These are phyloP conservation scores for Apiotrichum domesticum DNA, from an alignment of 1,284 basidiomycete genomes.

Conservation along the genomic window DNA sequence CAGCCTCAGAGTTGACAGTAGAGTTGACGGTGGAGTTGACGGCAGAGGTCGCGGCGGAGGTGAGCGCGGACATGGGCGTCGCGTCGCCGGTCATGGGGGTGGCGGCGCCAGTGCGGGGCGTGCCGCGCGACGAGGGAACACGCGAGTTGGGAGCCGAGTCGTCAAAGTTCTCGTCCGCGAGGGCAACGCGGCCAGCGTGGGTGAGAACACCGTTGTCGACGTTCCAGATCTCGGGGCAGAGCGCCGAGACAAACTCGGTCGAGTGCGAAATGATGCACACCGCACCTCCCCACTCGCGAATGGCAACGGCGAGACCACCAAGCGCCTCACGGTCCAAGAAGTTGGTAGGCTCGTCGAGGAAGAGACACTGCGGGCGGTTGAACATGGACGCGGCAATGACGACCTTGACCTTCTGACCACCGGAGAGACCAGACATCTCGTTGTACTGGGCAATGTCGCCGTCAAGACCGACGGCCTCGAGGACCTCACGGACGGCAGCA, in stretches of 20 bases:
- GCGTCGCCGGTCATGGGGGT: not conserved
- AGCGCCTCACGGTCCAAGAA: conserved; percentile 66
- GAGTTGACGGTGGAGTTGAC: conserved; percentile 39
- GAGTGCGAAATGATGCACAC: conserved; percentile 98
- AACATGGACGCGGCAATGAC: conserved; percentile 91
- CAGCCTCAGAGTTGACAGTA: conserved; percentile 8
- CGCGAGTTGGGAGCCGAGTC: conserved; percentile 43
- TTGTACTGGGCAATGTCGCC: conserved; percentile 97
- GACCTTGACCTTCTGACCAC: conserved; percentile 96
- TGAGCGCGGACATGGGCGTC: conserved; percentile 42
- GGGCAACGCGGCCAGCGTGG: conserved; percentile 76
- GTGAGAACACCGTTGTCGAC: conserved; percentile 59
- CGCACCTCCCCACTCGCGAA: conserved; percentile 92
- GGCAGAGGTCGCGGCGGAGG: conserved; percentile 21
- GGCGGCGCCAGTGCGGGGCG: conserved; percentile 34
- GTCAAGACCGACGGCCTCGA: conserved; percentile 92
- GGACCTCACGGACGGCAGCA: conserved; percentile 74
- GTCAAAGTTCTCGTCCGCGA: conserved; percentile 70
- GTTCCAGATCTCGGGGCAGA: conserved; percentile 61
- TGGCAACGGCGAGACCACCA: conserved; percentile 87
- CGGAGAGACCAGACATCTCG: conserved; percentile 83
- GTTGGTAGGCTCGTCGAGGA: conserved; percentile 88
- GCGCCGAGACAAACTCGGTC: conserved; percentile 74
- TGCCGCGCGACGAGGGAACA: conserved; percentile 39
- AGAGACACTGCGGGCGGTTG: conserved; percentile 58